Base-by-base conservation (phyloP, 108 stramenopile genomes). In the Epithemia pelagica region DNA sequence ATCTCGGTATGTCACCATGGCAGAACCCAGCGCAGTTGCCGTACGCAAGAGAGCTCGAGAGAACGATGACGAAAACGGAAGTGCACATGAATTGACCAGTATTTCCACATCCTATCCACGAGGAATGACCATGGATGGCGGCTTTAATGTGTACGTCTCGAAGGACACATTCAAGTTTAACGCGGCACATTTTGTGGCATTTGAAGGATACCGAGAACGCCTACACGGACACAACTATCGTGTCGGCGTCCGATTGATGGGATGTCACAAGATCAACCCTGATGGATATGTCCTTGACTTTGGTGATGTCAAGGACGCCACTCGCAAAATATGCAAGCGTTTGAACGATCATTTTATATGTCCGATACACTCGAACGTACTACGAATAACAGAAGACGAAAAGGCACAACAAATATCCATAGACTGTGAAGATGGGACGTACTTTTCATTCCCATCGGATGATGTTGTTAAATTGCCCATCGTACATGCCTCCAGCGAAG, bases 91-190 rank as follows among this genome's bases (percentile, higher is more conserved):
- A n/a, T n/a, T n/a, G n/a, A n/a, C n/a, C n/a, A n/a, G n/a, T n/a
- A n/a, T n/a, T n/a, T n/a, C n/a, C n/a, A n/a, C n/a, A n/a, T n/a
- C n/a, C n/a, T n/a, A n/a, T n/a, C n/a, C n/a, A n/a, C n/a, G n/a
- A n/a, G n/a, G n/a, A n/a, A n/a, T n/a, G 37, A 46, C 15, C 10
- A 46, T 46, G 37, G 37, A 46, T 46, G 37, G 5, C 15, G 37
- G 37, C 5, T 90, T 89, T 68, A 87, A 91, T 74, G 86, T 96
- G 0, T 74, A 67, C 60, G 88, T 94, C 32, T 75, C 78, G 25
- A 95, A 94, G 72, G 90, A 95, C 51, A 86, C 90, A 52, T 96
- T 98, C 82, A 98, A 98, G 77, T 98, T 98, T 85, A 92, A 95
- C 81, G 95, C 94, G 21, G 92, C 97, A 22, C 97, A 98, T 69